Percentiles rank a stretch among this genome's conserved stretches.
Conservation (phyloP, 139 green algal species). For the Asterochloris erici region DNA sequence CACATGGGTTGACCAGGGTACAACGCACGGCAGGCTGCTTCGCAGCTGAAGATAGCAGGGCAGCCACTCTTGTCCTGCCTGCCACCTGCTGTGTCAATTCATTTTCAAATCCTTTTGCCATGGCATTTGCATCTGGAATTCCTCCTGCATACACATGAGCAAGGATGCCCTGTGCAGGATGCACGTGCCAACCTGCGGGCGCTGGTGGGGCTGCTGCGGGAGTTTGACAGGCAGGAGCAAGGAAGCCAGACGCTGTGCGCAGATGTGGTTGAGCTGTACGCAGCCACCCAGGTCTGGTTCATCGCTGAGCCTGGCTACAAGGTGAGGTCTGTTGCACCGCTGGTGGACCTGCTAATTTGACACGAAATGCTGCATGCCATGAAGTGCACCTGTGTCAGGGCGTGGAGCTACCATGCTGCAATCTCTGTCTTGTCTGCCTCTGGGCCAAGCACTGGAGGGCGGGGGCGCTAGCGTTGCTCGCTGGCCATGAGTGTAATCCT, state of each 20-base stretch:
- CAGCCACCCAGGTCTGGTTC: constrained; percentile 61
- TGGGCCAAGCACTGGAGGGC: neutral
- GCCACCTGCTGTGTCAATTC: neutral
- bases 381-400: neutral
- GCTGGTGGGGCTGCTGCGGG: constrained; percentile 42
- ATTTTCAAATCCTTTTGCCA: neutral
- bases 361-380: neutral
- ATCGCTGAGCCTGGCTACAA: constrained; percentile 58
- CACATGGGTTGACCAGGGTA: neutral
- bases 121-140: neutral
- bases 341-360: neutral
- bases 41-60: neutral
- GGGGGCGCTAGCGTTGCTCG: neutral
- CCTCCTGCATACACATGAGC: neutral
- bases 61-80: neutral
- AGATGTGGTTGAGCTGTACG: constrained; percentile 62
- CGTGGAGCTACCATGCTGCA: neutral
- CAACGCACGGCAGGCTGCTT: neutral
- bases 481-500: too few species aligned
- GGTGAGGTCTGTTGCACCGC: constrained; percentile 11
- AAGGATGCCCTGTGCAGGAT: constrained; percentile 16
- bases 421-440: neutral
- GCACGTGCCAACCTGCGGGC: constrained; percentile 32
- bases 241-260: constrained; percentile 49
- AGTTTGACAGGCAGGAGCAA: constrained; percentile 38